Percentiles rank a stretch among this genome's conserved stretches.
Evolutionary conservation across 345 rosid genomes (phyloP).

Genomic region (Salix exigua): DNA sequence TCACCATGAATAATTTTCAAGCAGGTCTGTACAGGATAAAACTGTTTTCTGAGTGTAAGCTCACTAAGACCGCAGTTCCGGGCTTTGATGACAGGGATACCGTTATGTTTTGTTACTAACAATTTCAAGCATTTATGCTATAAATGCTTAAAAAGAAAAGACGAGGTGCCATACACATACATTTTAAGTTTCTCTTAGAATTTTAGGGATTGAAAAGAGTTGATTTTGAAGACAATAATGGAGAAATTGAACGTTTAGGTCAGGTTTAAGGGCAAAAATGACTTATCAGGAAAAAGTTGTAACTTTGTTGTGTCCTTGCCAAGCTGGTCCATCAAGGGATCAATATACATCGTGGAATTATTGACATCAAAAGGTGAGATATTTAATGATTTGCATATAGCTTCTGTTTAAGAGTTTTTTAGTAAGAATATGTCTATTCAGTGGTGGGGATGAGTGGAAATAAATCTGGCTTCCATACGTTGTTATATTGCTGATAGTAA

Average conservation of each 20-base stretch:
- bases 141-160: background rate
- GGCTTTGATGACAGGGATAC: background rate
- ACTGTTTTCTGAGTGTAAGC: background rate
- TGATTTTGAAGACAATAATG: background rate
- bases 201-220: background rate
- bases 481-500: constrained; percentile 49
- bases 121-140: background rate
- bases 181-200: background rate
- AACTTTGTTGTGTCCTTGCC: background rate
- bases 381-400: background rate
- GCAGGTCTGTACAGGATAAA: background rate
- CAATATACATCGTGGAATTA: background rate
- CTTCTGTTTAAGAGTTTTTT: background rate
- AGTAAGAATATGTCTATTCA: background rate
- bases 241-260: background rate
- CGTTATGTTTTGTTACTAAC: background rate
- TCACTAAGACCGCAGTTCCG: background rate
- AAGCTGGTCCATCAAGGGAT: background rate
- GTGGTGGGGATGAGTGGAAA: background rate
- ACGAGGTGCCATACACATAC: background rate
- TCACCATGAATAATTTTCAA: background rate
- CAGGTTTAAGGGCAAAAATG: background rate
- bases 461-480: background rate
- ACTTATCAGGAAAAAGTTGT: background rate
- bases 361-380: background rate